phyloP scores from a whole-genome alignment of 805 yeast genomes.

The Saturnispora kantuleensis region DNA sequence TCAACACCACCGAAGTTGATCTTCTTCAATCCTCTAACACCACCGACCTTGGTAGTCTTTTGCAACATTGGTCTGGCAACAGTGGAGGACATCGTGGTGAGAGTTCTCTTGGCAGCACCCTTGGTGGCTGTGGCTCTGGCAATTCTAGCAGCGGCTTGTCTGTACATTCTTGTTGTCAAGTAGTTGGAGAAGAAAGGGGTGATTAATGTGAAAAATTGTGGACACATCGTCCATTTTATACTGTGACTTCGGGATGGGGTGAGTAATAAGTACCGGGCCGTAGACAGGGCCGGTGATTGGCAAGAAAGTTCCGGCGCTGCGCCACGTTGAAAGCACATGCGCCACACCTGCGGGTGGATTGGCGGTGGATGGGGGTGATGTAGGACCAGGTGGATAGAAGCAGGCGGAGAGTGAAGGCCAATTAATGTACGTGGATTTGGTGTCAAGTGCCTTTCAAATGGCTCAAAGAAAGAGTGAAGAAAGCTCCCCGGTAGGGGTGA shows the following conservation, averaged over 20 bases:
- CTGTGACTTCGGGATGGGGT: not conserved
- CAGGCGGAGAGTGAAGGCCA: too few relatives aligned
- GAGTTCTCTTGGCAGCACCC: conserved; percentile 32
- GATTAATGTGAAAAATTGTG: not conserved
- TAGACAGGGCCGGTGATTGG: not conserved
- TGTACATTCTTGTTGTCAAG: conserved; percentile 18
- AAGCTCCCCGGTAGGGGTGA: too few relatives aligned
- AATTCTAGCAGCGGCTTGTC: conserved; percentile 40
- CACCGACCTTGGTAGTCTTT: conserved; percentile 35
- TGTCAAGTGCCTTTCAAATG: too few relatives aligned
- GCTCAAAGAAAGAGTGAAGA: too few relatives aligned
- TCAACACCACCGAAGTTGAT: conserved; percentile 94
- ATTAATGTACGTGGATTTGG: too few relatives aligned
- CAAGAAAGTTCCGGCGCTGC: too few relatives aligned
- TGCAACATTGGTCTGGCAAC: conserved; percentile 35
- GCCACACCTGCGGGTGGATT: too few relatives aligned
- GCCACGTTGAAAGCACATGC: too few relatives aligned
- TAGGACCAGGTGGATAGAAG: too few relatives aligned
- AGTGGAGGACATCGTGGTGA: conserved; percentile 11
- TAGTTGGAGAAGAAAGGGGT: not conserved
- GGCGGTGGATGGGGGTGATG: too few relatives aligned
- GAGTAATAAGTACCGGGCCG: conserved; percentile 2
- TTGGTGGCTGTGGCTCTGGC: conserved; percentile 48
- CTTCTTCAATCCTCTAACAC: conserved; percentile 86
- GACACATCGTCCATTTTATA: not conserved